Evolutionary conservation across 345 rosid genomes (phyloP), one percentile per base, ranked within the genome.

Genomic region (Camelina sativa): DNA sequence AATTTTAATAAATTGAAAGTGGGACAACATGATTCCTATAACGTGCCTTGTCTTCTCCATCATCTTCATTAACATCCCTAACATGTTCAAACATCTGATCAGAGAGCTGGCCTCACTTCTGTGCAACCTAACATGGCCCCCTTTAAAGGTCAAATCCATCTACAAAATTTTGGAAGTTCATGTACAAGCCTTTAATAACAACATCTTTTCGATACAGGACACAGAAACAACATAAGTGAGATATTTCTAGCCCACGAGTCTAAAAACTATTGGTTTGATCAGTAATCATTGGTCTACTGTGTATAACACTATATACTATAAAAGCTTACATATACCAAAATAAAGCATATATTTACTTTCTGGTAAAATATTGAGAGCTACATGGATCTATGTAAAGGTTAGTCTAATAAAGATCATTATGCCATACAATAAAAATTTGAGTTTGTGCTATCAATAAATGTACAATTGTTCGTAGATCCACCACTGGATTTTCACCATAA

Each of bases 11-110:
- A 65, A 77, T 13, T 64, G 61, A 48, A 65, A 71, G 69, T 65
- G 77, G 80, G 81, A 66, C 77, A 65, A 78, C 69, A 78, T 60
- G 73, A 60, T 78, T 72, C 67, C 51, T 59, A 59, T 52, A 77
- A 78, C 77, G 73, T 77, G 80, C 69, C 68, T 50, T 72, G 77
- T 77, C 77, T 72, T 77, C 77, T 59, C 77, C 75, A 71, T 71
- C 80, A 71, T 53, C 64, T 16, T 53, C 63, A 71, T 77, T 71
- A 57, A 77, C 72, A 65, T 72, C 81, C 59, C 64, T 64, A 72
- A 72, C 81, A 72, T 78, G 77, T 72, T 67, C 72, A 71, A 77
- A 58, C 76, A 71, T 65, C 72, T 65, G 72, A 71, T 77, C 67
- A 64, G 1, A 77, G 62, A 71, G 80, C 72, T 77, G 76, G 72